Evolutionary conservation across 2,329 filamentous ascomycete species (phyloP).

Genomic region (Microdochium paspali): DNA sequence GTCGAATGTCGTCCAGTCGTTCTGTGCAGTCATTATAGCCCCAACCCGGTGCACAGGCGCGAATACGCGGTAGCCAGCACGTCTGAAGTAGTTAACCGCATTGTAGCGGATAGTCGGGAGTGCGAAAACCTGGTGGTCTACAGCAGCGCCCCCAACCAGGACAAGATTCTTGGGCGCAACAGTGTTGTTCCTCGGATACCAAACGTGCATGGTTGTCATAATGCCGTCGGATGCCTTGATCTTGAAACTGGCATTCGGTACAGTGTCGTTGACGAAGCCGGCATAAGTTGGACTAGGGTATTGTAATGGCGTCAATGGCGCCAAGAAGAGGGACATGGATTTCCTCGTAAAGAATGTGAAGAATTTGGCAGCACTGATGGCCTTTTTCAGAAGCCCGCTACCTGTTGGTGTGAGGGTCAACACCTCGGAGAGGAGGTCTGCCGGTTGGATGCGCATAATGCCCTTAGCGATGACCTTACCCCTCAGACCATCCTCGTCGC

Average conservation of each 20-base stretch:
- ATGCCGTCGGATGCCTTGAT: constrained; percentile 44
- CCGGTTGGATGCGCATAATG: constrained; percentile 44
- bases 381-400: constrained; percentile 31
- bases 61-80: constrained; percentile 51
- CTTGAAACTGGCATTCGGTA: constrained; percentile 29
- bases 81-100: constrained; percentile 52
- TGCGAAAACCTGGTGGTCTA: constrained; percentile 54
- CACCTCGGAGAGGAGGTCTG: constrained; percentile 46
- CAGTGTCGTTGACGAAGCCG: constrained; percentile 44
- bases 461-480: constrained; percentile 45
- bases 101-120: constrained; percentile 55
- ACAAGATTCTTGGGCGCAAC: constrained; percentile 39
- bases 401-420: constrained; percentile 43
- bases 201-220: constrained; percentile 43
- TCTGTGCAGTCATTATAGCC: constrained; percentile 35
- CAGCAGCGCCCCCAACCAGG: constrained; percentile 52
- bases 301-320: constrained; percentile 45
- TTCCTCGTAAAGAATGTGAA: constrained; percentile 46
- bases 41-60: constrained; percentile 50
- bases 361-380: constrained; percentile 37
- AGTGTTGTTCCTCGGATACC: constrained; percentile 36
- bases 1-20: constrained; percentile 50
- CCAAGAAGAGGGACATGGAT: constrained; percentile 41
- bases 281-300: constrained; percentile 38
- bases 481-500: constrained; percentile 28